These are phyloP conservation scores for Penicillium manginii DNA, from an alignment of 495 filamentous ascomycete genomes.

Conservation along the genomic window DNA sequence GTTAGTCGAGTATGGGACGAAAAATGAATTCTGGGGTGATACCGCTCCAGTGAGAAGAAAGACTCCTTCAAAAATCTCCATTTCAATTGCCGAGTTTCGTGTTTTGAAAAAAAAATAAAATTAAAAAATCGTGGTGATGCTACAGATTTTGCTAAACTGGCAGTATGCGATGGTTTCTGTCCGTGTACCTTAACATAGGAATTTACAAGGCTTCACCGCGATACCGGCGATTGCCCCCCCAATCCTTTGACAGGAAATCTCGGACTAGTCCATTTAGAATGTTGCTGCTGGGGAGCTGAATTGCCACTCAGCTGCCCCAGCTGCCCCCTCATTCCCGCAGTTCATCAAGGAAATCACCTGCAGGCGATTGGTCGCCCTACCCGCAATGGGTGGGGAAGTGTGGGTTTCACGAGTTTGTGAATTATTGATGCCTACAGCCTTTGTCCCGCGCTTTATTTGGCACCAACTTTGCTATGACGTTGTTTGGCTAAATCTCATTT, in stretches of 20 bases:
- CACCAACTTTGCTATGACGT: not conserved
- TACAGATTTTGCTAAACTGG: too few species aligned
- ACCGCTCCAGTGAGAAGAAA: not conserved
- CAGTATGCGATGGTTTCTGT: not conserved
- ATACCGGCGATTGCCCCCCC: not conserved
- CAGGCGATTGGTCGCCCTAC: slow-evolving; percentile 6
- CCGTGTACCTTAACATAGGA: too few species aligned
- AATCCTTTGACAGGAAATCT: not conserved
- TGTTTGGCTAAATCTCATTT: not conserved
- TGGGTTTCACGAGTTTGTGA: slow-evolving; percentile 2
- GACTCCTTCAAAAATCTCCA: not conserved
- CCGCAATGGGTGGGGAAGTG: not conserved
- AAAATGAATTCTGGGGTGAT: not conserved
- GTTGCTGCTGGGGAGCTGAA: not conserved
- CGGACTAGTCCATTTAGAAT: not conserved
- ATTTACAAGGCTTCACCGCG: not conserved
- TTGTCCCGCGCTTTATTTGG: not conserved
- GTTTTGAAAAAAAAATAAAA: too few species aligned
- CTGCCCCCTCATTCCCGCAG: not conserved
- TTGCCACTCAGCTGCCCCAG: not conserved
- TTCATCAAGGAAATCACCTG: not conserved
- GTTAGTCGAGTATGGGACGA: not conserved
- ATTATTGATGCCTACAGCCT: slow-evolving; percentile 6
- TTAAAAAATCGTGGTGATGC: too few species aligned
- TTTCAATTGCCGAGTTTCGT: not conserved